phyloP scores from a whole-genome alignment of 768 basidiomycete species.

The Boletus edulis region DNA sequence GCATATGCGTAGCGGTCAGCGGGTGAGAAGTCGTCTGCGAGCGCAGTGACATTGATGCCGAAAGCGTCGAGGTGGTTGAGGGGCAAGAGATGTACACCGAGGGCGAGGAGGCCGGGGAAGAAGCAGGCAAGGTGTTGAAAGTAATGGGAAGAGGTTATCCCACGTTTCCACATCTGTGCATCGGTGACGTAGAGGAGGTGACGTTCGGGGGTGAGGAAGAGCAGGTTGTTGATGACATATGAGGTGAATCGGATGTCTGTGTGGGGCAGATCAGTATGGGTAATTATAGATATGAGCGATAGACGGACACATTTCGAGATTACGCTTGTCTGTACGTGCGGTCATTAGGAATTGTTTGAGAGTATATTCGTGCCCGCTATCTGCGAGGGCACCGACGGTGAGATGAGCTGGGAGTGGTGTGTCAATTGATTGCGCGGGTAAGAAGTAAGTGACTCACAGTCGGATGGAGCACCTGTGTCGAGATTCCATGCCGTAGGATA shows the following conservation, averaged over 20 bases:
- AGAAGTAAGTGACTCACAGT: conserved; percentile 39
- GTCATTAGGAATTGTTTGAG: conserved; percentile 72
- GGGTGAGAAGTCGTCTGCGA: conserved; percentile 26
- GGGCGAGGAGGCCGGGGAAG: conserved; percentile 70
- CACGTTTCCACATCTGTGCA: conserved; percentile 22
- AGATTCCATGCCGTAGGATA: conserved; percentile 60
- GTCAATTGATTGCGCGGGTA: not conserved
- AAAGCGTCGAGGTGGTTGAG: conserved; percentile 48
- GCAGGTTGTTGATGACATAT: conserved; percentile 56
- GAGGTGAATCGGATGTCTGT: conserved; percentile 61
- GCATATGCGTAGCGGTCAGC: conserved; percentile 30
- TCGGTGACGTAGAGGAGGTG: conserved; percentile 59
- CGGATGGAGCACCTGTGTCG: conserved; percentile 38
- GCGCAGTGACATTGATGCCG: conserved; percentile 43
- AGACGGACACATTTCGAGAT: conserved; percentile 64
- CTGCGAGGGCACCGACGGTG: conserved; percentile 62
- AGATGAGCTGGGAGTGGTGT: conserved; percentile 31
- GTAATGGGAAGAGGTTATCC: conserved; percentile 38
- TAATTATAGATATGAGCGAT: too few species aligned
- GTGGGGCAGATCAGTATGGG: not conserved
- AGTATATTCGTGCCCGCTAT: conserved; percentile 76
- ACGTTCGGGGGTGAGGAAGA: conserved; percentile 18
- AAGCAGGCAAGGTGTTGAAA: conserved; percentile 80
- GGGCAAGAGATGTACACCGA: conserved; percentile 64
- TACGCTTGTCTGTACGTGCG: conserved; percentile 55